A percentile compares a stretch with the other conserved stretches of the same genome.
phyloP scores from a whole-genome alignment of 2,329 filamentous ascomycete genomes.

The Fusarium sp. region DNA sequence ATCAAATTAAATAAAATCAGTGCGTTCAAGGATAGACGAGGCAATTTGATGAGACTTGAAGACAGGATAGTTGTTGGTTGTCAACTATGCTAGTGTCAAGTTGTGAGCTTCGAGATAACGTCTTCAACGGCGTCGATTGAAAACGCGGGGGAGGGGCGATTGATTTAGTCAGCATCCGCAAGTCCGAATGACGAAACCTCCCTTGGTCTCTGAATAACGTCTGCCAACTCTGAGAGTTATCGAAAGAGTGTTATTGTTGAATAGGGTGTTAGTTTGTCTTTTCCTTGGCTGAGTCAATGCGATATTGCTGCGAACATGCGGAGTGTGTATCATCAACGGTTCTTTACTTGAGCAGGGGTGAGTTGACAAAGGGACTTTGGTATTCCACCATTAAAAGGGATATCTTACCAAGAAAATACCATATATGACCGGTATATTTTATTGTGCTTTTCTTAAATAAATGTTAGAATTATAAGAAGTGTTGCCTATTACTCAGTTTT shows the following conservation, averaged over 20 bases:
- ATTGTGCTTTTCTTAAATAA: neutral
- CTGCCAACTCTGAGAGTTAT: neutral
- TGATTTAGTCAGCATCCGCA: constrained; percentile 39
- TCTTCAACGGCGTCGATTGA: constrained; percentile 7
- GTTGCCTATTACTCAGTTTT: neutral
- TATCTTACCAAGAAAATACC: neutral
- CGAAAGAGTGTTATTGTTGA: too few species aligned
- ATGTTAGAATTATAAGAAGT: neutral
- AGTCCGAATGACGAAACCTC: constrained; percentile 33
- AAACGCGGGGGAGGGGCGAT: constrained; percentile 31
- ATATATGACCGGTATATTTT: neutral
- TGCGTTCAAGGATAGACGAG: neutral
- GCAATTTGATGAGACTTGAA: neutral
- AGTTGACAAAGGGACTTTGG: neutral
- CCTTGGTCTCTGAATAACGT: neutral
- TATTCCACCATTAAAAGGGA: neutral
- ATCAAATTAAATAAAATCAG: neutral
- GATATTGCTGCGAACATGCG: neutral
- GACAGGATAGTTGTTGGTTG: neutral
- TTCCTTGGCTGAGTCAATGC: neutral
- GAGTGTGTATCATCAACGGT: neutral
- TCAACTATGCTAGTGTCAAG: neutral
- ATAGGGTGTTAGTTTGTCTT: neutral
- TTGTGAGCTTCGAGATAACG: constrained; percentile 18
- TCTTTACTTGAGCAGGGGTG: too few species aligned